Evolutionary conservation across 352 stramenopile species (phyloP).

Genomic region (Phytopythium cucurbitacearum): DNA sequence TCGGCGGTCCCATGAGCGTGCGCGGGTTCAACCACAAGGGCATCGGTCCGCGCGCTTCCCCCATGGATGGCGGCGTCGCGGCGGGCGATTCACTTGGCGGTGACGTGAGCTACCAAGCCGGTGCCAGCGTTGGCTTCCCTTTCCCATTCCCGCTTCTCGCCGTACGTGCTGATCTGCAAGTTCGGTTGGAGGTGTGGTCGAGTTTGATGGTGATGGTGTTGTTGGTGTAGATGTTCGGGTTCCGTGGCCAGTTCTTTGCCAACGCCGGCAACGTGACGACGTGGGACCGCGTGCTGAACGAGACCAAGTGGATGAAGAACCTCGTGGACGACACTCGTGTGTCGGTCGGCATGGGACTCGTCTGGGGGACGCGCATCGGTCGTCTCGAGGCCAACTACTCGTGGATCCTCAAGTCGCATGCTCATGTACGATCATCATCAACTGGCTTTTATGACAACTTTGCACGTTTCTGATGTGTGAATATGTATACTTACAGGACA

Average conservation of each 20-base stretch:
- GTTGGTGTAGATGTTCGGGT: conserved; percentile 56
- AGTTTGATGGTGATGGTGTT: neutral
- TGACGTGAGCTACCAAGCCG: conserved; percentile 86
- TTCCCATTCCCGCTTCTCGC: conserved; percentile 78
- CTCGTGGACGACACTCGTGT: conserved; percentile 83
- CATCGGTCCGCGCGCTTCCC: conserved; percentile 81
- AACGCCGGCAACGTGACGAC: conserved; percentile 89
- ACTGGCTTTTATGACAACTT: neutral
- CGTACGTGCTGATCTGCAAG: conserved; percentile 27
- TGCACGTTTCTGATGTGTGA: neutral
- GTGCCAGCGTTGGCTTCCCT: conserved; percentile 83
- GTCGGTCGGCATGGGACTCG: conserved; percentile 81
- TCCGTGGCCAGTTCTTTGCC: conserved; percentile 86
- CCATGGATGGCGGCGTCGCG: conserved; percentile 78
- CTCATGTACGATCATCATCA: conserved; percentile 42
- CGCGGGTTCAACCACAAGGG: conserved; percentile 91
- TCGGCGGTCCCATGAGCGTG: conserved; percentile 86
- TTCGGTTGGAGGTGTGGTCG: conserved; percentile 1
- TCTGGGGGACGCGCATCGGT: conserved; percentile 82
- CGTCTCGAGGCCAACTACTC: conserved; percentile 91
- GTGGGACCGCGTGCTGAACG: conserved; percentile 78
- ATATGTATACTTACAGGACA: conserved; percentile 47
- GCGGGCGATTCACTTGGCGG: conserved; percentile 85
- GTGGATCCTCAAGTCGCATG: conserved; percentile 84
- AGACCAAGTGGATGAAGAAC: conserved; percentile 90